Base-by-base conservation (phyloP, 208 protist species). In the Wallacemonas sp. region DNA sequence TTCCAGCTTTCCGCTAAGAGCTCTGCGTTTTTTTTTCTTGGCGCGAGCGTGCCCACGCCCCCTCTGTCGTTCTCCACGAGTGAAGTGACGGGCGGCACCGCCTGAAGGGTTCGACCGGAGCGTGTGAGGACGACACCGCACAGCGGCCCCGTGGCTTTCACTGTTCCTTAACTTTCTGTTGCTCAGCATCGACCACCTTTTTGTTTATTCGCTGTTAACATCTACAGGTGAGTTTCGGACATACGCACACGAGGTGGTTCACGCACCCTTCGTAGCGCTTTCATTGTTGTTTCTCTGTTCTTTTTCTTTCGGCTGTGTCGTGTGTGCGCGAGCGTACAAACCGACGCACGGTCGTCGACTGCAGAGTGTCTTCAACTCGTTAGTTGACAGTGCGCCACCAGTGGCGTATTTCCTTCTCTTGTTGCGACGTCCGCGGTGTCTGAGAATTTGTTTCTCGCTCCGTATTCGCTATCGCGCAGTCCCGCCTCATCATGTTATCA, bases 1-100 rank as follows among this genome's bases (percentile, higher is more conserved):
- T 93, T 58, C 79, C 80, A 5, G 81, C 71, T 9, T 41, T 24
- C 15, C 44, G 63, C n/a, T 74, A 50, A 41, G 33, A 17, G 10
- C 15, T 84, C 97, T 89, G 55, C 94, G 83, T 12, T 97, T 98
- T 75, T 79, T 92, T 69, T 53, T 97, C 21, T 0, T 79, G 41
- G n/a, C n/a, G n/a, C n/a, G n/a, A n/a, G n/a, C n/a, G 81, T 81
- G 24, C 30, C 37, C 12, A 10, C n/a, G 9, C 45, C 12, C 17
- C 13, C 37, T n/a, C 13, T 42, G 12, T 42, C 37, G 12, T n/a
- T 42, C 17, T 12, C 37, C 37, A 42, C 17, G 12, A 42, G 37
- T 42, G 13, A n/a, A n/a, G 37, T 42, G 13, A 42, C 17, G 13
- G 12, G 37, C 17, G 37, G 12, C 12, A n/a, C 37, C 12, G 37